A percentile compares a stretch with the other conserved stretches of the same genome.
Evolutionary conservation across 139 green algal species (phyloP).

Genomic region (Trebouxia sp.): DNA sequence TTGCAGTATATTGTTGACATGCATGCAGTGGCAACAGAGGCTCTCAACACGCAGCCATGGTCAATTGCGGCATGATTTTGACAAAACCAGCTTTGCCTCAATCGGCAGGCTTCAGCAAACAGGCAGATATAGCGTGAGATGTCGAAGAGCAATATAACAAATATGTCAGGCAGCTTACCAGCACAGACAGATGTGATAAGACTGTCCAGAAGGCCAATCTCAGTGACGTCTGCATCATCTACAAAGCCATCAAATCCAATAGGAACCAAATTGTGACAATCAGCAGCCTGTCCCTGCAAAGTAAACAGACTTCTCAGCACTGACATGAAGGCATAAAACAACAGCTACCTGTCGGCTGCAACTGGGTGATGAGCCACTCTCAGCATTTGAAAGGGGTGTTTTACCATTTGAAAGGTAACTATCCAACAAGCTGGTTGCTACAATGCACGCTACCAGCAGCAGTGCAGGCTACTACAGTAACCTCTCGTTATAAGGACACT

Average conservation of each 20-base stretch:
- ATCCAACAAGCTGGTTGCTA: too few species aligned
- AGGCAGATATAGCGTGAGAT: too few species aligned
- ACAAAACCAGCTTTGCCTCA: too few species aligned
- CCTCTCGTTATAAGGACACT: too few species aligned
- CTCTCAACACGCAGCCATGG: neutral
- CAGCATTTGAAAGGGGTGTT: neutral
- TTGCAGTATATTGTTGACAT: too few species aligned
- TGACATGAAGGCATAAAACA: neutral
- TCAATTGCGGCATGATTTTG: neutral
- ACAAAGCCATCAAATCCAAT: neutral
- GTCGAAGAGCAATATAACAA: neutral
- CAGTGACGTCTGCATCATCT: neutral
- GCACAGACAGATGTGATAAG: slow-evolving; percentile 19
- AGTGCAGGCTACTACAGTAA: too few species aligned
- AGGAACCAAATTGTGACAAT: neutral
- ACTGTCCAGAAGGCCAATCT: neutral
- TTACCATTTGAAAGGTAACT: too few species aligned
- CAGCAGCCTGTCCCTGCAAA: neutral
- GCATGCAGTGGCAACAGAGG: too few species aligned
- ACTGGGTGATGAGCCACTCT: neutral
- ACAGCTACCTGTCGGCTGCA: too few species aligned
- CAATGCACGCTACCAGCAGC: too few species aligned
- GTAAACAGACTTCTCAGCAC: too few species aligned
- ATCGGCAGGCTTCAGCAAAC: too few species aligned
- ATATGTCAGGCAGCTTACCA: neutral